Base-by-base conservation (phyloP, 2,329 filamentous ascomycete genomes). In the Aspergillus candidus region DNA sequence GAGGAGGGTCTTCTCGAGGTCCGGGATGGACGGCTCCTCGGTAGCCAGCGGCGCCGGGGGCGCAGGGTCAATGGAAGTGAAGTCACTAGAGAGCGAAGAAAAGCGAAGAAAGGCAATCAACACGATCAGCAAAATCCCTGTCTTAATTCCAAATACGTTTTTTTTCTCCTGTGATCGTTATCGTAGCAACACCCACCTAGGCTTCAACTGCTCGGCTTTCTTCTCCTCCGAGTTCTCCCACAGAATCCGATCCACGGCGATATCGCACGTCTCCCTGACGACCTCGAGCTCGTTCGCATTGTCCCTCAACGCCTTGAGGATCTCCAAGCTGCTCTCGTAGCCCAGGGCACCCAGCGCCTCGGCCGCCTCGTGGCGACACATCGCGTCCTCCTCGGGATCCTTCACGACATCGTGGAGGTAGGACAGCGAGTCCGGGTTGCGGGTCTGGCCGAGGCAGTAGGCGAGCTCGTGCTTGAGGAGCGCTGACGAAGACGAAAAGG, bases 291-390 rank as follows among this genome's bases (percentile, higher is more conserved):
- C 90, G 13, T 79, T 80, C 50, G 75, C 69, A 51, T 88, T 81
- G 62, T 96, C 86, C 50, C 88, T 78, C 60, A 88, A 80, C 52
- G 79, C 68, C 62, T 77, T 80, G 53, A 98, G 71, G 30, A 97
- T 69, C 2, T 81, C 80, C 61, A 98, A 65, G 60, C 87, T 90
- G 4, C 77, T 77, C 27, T 74, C 70, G 62, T 91, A 82, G 4
- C 88, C 88, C 49, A 98, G 72, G 10, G 93, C 93, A 11, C 88
- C 93, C 11, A 98, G 76, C 3, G 93, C 93, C 73, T 98, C 93
- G 3, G 91, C 93, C 12, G 93, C 91, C 72, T 98, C 93, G 60
- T 98, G 93, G 55, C 93, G 79, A 68, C 88, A 94, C 90, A 98
- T 98, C 32, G 86, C 70, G 72, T 97, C 90, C 68, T 97, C 88